Percentiles rank a stretch among this genome's conserved stretches.
phyloP scores from a whole-genome alignment of 352 stramenopile genomes.

The Phytopythium helicoides region DNA sequence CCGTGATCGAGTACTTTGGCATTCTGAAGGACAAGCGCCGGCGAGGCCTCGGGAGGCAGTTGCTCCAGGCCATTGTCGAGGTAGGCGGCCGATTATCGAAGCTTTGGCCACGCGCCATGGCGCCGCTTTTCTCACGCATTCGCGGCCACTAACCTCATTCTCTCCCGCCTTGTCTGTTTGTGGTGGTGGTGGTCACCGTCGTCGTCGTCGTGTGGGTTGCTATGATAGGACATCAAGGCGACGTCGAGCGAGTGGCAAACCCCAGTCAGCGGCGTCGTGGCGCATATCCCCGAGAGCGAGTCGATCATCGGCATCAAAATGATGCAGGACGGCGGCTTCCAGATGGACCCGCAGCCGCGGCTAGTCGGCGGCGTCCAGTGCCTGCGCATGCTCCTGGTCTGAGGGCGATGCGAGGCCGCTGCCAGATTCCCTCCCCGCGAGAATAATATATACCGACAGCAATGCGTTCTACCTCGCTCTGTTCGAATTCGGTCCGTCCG shows the following conservation, averaged over 20 bases:
- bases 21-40: slow-evolving; percentile 50
- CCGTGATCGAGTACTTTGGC: slow-evolving; percentile 59
- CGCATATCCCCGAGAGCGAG: slow-evolving; percentile 39
- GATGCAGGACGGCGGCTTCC: slow-evolving; percentile 53
- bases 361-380: slow-evolving; percentile 21
- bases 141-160: not conserved
- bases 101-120: not conserved
- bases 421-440: too few species aligned
- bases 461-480: too few species aligned
- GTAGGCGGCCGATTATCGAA: slow-evolving; percentile 10
- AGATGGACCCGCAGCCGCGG: slow-evolving; percentile 30
- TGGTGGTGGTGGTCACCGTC: too few species aligned
- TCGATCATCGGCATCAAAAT: slow-evolving; percentile 39
- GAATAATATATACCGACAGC: too few species aligned
- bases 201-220: too few species aligned
- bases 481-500: too few species aligned
- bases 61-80: slow-evolving; percentile 52
- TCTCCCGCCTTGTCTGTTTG: not conserved
- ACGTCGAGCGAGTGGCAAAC: slow-evolving; percentile 27
- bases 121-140: not conserved
- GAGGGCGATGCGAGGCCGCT: not conserved
- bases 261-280: slow-evolving; percentile 32
- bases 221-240: slow-evolving; percentile 44
- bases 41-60: slow-evolving; percentile 45
- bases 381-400: slow-evolving; percentile 25